Conservation (phyloP, 805 yeast genomes). For the Yamadazyma sp. region DNA sequence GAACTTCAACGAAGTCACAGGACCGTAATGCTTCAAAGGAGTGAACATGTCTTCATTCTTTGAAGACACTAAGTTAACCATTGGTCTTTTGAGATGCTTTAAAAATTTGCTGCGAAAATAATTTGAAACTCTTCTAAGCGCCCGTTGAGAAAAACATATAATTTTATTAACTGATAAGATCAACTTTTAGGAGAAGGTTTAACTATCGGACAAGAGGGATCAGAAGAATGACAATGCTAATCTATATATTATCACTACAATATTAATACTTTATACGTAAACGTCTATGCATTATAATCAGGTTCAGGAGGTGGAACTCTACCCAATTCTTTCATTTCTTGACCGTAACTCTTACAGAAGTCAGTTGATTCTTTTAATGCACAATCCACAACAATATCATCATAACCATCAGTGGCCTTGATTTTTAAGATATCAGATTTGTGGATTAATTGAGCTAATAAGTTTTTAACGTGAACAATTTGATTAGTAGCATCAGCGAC, state of each 20-base stretch:
- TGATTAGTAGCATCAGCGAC: constrained; percentile 37
- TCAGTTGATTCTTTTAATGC: constrained; percentile 23
- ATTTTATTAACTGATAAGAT: too few species aligned
- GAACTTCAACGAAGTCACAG: constrained; percentile 61
- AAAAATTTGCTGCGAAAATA: too few species aligned
- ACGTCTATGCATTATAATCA: constrained; percentile 4
- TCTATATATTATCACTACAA: too few species aligned
- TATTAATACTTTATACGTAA: too few species aligned
- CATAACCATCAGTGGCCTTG: constrained; percentile 12
- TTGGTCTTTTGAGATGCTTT: too few species aligned
- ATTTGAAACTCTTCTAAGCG: too few species aligned
- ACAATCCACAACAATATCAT: constrained; percentile 26
- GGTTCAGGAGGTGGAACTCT: constrained; percentile 14
- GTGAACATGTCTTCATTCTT: constrained; percentile 13
- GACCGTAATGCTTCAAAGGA: constrained; percentile 51
- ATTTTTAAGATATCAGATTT: constrained; percentile 8
- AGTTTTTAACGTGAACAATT: constrained; percentile 30
- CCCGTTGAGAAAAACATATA: too few species aligned
- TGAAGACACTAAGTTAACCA: constrained; percentile 6
- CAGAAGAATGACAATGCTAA: too few species aligned
- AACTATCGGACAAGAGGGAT: too few species aligned
- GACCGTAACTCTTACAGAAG: constrained; percentile 29
- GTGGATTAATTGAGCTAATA: constrained; percentile 20
- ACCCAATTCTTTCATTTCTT: constrained; percentile 11
- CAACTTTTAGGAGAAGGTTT: too few species aligned